Base-by-base conservation (phyloP, 1,284 basidiomycete genomes). In the Serendipita sp. region DNA sequence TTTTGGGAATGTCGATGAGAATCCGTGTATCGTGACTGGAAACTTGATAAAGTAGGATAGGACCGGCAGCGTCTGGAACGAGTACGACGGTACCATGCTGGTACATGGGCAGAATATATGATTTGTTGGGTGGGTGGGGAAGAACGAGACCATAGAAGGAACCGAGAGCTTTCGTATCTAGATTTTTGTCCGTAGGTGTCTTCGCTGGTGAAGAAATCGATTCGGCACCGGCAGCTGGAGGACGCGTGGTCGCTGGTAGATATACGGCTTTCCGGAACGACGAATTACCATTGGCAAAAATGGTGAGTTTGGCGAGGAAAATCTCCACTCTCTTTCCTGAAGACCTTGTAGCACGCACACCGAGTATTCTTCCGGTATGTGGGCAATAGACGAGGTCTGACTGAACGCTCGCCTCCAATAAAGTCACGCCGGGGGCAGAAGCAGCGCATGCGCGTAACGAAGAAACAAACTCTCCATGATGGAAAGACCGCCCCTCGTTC, bases 381-480 rank as follows among this genome's bases (percentile, higher is more conserved):
- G 80, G 76, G 69, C 81, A 84, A 68, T 82, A 79, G 63, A 88
- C 74, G 62, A 95, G 78, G 2, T 29, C 26, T n/a, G 53, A 58
- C 47, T 83, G 84, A 29, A 87, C 93, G 0, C 87, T 92, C 26
- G 84, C 91, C 73, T 95, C 91, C 49, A 94, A 78, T 38, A 92
- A 77, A 42, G 88, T 83, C 5, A 92, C 85, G 13, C 83, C 80
- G 6, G 71, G 72, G 10, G 84, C 83, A 35, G 72, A 70, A 63
- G 74, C 76, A 43, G 88, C 89, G 64, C 85, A 85, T 49, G 76
- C 76, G 42, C 94, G 79, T 60, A 99, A 74, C 15, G 81, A 79
- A 78, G 88, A 85, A 65, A 99, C 84, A 68, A 99, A 93, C 63
- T 83, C 79, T n/a, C 95, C 95, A 71, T 98, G 94, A 75, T 98